These are phyloP conservation scores for Elongisporangium undulatum DNA, from an alignment of 352 stramenopile genomes.

Conservation along the genomic window DNA sequence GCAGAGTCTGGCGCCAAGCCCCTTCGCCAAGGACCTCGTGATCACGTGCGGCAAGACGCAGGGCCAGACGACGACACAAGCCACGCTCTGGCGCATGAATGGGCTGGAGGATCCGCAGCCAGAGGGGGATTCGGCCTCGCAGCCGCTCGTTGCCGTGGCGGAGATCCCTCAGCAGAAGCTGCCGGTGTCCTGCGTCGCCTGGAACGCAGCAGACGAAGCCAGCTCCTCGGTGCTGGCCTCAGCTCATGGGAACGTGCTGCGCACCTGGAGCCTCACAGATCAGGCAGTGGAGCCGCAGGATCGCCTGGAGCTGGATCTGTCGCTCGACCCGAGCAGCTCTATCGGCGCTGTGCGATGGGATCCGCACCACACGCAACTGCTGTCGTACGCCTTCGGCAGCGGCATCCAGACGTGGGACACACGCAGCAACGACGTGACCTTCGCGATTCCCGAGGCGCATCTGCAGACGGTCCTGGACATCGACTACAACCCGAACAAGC, in stretches of 20 bases:
- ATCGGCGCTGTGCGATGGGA: conserved; percentile 68
- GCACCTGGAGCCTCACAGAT: conserved; percentile 49
- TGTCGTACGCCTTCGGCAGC: conserved; percentile 61
- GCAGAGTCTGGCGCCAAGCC: conserved; percentile 43
- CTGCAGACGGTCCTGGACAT: conserved; percentile 71
- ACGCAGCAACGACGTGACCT: conserved; percentile 29
- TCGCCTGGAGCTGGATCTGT: conserved; percentile 48
- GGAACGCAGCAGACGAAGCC: conserved; percentile 23
- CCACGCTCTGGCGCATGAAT: conserved; percentile 49
- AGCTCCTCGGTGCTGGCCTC: conserved; percentile 23
- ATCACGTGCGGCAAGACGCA: conserved; percentile 47
- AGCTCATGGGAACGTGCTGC: conserved; percentile 38
- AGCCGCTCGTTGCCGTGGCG: conserved; percentile 29
- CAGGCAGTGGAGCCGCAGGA: conserved; percentile 27
- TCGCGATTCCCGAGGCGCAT: conserved; percentile 61
- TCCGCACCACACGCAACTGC: conserved; percentile 65
- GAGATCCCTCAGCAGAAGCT: conserved; percentile 39
- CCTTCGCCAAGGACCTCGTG: conserved; percentile 39
- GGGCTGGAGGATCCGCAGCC: conserved; percentile 8
- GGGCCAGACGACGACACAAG: conserved; percentile 19
- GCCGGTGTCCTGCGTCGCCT: conserved; percentile 42
- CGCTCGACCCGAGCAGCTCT: conserved; percentile 20
- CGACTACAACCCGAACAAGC: conserved; percentile 98
- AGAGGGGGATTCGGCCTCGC: conserved; percentile 2
- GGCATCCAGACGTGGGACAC: conserved; percentile 77